Evolutionary conservation across 106 monocot genomes (phyloP), one percentile per base, ranked within the genome.

Genomic region (Hemerocallis citrina): DNA sequence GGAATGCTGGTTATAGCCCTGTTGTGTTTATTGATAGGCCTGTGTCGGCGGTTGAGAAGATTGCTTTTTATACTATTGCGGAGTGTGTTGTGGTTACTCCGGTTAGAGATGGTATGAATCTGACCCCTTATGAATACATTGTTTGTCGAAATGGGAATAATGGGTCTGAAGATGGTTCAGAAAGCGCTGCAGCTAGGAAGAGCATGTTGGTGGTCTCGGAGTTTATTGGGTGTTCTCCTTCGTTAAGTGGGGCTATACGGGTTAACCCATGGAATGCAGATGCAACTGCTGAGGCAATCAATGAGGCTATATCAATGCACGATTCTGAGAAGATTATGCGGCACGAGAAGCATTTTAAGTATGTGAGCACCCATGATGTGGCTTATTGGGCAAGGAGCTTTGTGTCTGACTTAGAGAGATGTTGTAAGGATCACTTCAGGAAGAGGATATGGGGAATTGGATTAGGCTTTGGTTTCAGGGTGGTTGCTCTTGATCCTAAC

Each of bases 61-160:
- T 86, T 40, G 82, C 91, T 6, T 91, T 59, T 51, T 86, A 91
- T 32, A 72, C 80, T 0, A 57, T 91, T 6, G 85, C 91, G 0
- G 91, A 91, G 22, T 85, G 91, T 45, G 74, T 85, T n/a, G 65
- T 86, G 9, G 84, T 84, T 19, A 75, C 84, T 1, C 74, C 84
- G 3, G 84, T 84, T 12, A 72, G 84, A 32, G 84, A 84, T 55
- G 84, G 84, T 19, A 84, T 84, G 91, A 91, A 91, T 43, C 77
- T 91, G 2, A 91, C 73, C 4, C 91, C 91, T 7, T 91, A 91
- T 35, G 91, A 91, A 52, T 91, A 91, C 49, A 82, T 91, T 55
- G 80, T 86, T 30, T 74, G 74, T 55, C 42, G 82, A 47, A 71
- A 91, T 23, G 82, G 91, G 30, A 69, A 67, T 17, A 2, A 49